Base-by-base conservation (phyloP, 2,329 filamentous ascomycete genomes). In the Cladophialophora psammophila region DNA sequence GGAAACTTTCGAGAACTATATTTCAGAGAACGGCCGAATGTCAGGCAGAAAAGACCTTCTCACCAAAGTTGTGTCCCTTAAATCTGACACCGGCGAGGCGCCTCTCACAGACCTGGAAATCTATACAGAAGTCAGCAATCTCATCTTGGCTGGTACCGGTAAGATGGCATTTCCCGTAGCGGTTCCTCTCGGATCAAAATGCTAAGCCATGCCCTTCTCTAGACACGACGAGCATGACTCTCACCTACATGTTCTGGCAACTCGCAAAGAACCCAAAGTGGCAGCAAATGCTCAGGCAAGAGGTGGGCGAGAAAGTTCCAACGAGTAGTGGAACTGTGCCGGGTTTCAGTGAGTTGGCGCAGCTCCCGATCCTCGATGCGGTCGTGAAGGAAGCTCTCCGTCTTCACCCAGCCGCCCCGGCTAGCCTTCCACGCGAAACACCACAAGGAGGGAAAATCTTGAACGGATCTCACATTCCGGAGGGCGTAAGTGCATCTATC, bases 351-450 rank as follows among this genome's bases (percentile, higher is more conserved):
- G n/a, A n/a, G n/a, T n/a, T n/a, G n/a, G n/a, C n/a, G n/a, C n/a
- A 57, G 18, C 54, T 57, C 20, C 31, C 54, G 9, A 40, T 57
- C 32, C 35, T 57, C 5, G 54, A 45, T 61, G 80, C 80, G 13
- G 76, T 81, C 15, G 80, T 83, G 69, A 78, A 80, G 61, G 81
- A 84, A 68, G 75, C 79, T 0, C 70, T 82, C 3, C 76, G 82
- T 3, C 73, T 78, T 13, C 79, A 82, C 68, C 81, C 81, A 5
- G 78, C 81, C 0, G 77, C 80, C 0, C 80, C 81, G 0, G 73
- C 79, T 45, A 74, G 73, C 5, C 71, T 83, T 2, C 78, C 78
- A 18, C 74, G 81, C 6, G 74, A 79, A 1, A 76, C 77, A 0
- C 80, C 81, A 1, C 60, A 73, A 5, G 76, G 76, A 10, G 81